These are phyloP conservation scores for Lotus japonicus DNA, from an alignment of 306 rosid species.

Conservation along the genomic window DNA sequence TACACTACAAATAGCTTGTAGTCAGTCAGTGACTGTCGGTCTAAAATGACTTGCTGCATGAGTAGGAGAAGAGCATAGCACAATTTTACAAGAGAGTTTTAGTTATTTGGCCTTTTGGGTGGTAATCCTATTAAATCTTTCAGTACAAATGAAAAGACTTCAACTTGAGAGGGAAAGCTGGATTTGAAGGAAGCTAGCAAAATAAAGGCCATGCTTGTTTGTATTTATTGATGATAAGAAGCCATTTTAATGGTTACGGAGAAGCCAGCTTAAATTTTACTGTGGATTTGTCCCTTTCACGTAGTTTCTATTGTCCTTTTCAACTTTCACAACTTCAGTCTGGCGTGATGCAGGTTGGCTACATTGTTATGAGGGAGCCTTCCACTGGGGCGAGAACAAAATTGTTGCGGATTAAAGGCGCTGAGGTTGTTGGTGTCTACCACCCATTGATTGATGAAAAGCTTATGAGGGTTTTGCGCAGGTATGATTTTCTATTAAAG, in stretches of 20 bases:
- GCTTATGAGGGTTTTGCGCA: slow-evolving; percentile 57
- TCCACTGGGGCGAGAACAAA: slow-evolving; percentile 54
- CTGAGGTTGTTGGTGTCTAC: slow-evolving; percentile 77
- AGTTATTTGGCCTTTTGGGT: too few relatives aligned
- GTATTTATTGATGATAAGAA: not conserved
- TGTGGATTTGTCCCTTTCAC: not conserved
- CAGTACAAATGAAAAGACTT: too few relatives aligned
- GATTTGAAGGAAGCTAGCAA: too few relatives aligned
- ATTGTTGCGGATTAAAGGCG: slow-evolving; percentile 74
- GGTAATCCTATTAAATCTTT: too few relatives aligned
- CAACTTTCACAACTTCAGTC: not conserved
- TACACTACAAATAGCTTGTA: too few relatives aligned
- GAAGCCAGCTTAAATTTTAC: not conserved
- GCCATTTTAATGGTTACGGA: not conserved
- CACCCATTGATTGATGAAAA: slow-evolving; percentile 77
- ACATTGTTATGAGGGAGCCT: slow-evolving; percentile 76
- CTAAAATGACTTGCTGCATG: too few relatives aligned
- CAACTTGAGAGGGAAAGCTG: too few relatives aligned
- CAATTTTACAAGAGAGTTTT: too few relatives aligned
- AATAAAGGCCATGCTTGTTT: not conserved
- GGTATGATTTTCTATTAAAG: slow-evolving; percentile 38
- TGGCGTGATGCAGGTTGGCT: slow-evolving; percentile 63
- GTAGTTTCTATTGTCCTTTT: not conserved
- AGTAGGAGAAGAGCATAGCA: too few relatives aligned
- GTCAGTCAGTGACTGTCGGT: too few relatives aligned